These are phyloP conservation scores for Raffaelea ambrosiae DNA, from an alignment of 2,329 filamentous ascomycete species.

Conservation along the genomic window DNA sequence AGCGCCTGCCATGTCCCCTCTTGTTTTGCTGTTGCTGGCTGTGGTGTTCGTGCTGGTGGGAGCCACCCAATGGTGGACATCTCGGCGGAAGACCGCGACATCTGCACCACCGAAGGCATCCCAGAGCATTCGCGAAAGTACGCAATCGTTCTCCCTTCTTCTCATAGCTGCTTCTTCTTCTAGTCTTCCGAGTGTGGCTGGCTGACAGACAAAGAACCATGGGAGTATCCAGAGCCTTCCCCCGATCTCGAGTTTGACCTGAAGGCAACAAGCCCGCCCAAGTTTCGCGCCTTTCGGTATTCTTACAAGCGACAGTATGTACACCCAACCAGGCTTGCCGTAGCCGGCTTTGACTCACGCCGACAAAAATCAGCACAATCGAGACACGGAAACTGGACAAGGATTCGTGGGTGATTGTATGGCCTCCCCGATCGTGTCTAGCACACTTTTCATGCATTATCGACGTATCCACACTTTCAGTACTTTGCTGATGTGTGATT, in stretches of 20 bases:
- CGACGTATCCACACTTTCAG: too few species aligned
- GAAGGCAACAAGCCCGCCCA: neutral
- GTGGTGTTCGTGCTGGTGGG: too few species aligned
- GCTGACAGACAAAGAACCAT: neutral
- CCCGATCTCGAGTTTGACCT: neutral
- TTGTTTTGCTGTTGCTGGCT: neutral
- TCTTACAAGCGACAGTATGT: constrained; percentile 2
- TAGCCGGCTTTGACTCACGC: too few species aligned
- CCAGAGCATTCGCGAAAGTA: too few species aligned
- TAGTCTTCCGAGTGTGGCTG: too few species aligned
- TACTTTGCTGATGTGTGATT: neutral
- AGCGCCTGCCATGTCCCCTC: too few species aligned
- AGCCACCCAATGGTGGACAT: too few species aligned
- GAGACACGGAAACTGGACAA: constrained; percentile 1
- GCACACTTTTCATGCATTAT: too few species aligned
- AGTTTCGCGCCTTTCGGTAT: constrained; percentile 1
- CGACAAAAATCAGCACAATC: constrained; percentile 1
- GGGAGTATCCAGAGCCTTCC: neutral
- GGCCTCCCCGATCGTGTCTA: neutral
- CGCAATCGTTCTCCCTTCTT: neutral
- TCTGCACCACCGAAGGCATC: too few species aligned
- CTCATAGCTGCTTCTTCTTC: too few species aligned
- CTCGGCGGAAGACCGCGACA: too few species aligned
- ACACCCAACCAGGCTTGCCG: neutral
- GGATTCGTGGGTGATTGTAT: neutral